Evolutionary conservation across 176 grass and related monocot species (phyloP).

Genomic region (Tillandsia leiboldiana): DNA sequence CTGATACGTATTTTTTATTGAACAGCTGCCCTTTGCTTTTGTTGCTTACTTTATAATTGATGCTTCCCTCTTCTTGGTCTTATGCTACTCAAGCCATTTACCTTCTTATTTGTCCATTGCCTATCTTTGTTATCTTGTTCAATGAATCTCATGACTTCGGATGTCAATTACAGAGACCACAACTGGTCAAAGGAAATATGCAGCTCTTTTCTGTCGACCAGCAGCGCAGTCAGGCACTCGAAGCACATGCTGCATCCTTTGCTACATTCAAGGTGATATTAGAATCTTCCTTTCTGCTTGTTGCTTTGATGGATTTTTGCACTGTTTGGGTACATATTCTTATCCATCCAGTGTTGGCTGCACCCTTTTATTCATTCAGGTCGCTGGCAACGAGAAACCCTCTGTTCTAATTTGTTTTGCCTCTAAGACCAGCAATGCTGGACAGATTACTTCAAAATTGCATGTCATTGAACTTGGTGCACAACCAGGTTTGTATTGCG

Average conservation of each 20-base stretch:
- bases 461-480: slow-evolving; percentile 96
- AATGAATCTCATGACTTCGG: slow-evolving; percentile 1
- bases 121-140: not conserved
- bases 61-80: not conserved
- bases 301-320: not conserved
- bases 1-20: not conserved
- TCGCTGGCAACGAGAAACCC: slow-evolving; percentile 81
- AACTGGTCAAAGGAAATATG: slow-evolving; percentile 96
- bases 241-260: slow-evolving; percentile 96
- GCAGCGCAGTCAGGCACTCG: slow-evolving; percentile 96
- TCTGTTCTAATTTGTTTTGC: slow-evolving; percentile 91
- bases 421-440: slow-evolving; percentile 82
- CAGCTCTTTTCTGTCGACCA: slow-evolving; percentile 98
- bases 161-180: slow-evolving; percentile 54
- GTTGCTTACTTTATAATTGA: not conserved
- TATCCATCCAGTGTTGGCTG: slow-evolving; percentile 4
- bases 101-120: not conserved
- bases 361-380: slow-evolving; percentile 28
- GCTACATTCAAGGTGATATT: slow-evolving; percentile 62
- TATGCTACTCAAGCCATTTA: not conserved
- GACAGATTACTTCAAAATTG: slow-evolving; percentile 78
- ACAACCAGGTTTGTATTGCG: slow-evolving; percentile 53
- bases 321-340: not conserved
- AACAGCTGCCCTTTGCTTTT: not conserved
- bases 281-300: not conserved